phyloP scores from a whole-genome alignment of 176 grass and related monocot genomes.

The Coix lacrymajobi region DNA sequence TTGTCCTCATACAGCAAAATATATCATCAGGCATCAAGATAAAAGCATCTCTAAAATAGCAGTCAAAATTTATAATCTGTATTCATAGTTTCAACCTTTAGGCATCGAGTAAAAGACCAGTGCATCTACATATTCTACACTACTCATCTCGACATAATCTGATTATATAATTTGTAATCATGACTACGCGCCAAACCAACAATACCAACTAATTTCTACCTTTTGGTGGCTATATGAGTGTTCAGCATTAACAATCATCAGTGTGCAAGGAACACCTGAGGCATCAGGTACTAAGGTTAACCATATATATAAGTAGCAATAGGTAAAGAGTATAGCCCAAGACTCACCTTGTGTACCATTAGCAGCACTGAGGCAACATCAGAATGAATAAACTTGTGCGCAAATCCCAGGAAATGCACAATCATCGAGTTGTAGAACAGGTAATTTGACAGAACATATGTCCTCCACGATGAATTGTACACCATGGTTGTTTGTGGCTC shows the following conservation, averaged over 20 bases:
- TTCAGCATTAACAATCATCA: neutral
- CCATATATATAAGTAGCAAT: neutral
- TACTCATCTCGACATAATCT: neutral
- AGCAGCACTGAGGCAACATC: slow-evolving; percentile 27
- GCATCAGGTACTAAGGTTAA: neutral
- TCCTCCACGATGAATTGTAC: slow-evolving; percentile 53
- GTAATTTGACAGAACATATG: slow-evolving; percentile 80
- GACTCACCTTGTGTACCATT: slow-evolving; percentile 36
- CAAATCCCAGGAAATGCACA: slow-evolving; percentile 87
- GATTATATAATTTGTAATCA: neutral
- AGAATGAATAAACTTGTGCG: slow-evolving; percentile 90
- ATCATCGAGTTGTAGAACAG: slow-evolving; percentile 87
- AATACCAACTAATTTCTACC: neutral
- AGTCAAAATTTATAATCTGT: neutral
- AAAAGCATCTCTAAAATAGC: neutral
- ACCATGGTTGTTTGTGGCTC: neutral
- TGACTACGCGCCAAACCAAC: neutral
- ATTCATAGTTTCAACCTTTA: neutral
- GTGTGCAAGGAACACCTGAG: neutral
- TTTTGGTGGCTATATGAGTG: neutral
- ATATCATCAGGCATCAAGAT: neutral
- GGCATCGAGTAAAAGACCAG: neutral
- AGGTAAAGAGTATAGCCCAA: neutral
- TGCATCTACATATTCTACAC: neutral
- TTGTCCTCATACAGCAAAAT: neutral